phyloP scores from a whole-genome alignment of 2,329 filamentous ascomycete genomes.

The Ascochyta lentis region DNA sequence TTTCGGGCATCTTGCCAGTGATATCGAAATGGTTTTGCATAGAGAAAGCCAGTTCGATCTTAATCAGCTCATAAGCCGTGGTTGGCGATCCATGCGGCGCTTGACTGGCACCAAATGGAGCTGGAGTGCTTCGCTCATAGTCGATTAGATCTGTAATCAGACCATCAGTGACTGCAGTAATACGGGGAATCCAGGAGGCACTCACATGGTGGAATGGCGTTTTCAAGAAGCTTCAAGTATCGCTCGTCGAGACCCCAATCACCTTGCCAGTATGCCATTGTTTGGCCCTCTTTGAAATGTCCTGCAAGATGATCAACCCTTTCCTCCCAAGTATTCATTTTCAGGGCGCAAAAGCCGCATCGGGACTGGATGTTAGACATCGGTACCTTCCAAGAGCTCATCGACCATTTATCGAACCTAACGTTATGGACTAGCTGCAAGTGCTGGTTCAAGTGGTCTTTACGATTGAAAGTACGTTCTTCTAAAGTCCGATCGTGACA shows the following conservation, averaged over 20 bases:
- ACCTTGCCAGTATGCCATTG: slow-evolving; percentile 37
- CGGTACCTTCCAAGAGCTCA: slow-evolving; percentile 35
- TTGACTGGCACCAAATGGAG: slow-evolving; percentile 32
- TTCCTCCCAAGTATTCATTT: slow-evolving; percentile 31
- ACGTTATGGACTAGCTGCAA: slow-evolving; percentile 33
- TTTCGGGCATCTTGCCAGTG: slow-evolving; percentile 25
- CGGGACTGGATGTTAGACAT: slow-evolving; percentile 29
- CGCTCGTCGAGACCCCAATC: slow-evolving; percentile 34
- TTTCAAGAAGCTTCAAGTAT: slow-evolving; percentile 22
- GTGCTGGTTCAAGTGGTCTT: slow-evolving; percentile 40
- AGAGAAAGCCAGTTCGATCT: slow-evolving; percentile 32
- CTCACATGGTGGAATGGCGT: slow-evolving; percentile 33
- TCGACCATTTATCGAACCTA: slow-evolving; percentile 43
- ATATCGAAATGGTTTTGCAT: slow-evolving; percentile 33
- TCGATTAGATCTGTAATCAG: slow-evolving; percentile 28
- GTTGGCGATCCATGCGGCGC: slow-evolving; percentile 30
- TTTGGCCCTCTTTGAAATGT: slow-evolving; percentile 33
- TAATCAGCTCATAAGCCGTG: slow-evolving; percentile 35
- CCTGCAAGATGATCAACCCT: slow-evolving; percentile 35
- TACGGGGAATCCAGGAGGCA: neutral
- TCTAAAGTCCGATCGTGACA: slow-evolving; percentile 31
- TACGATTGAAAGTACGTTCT: slow-evolving; percentile 37
- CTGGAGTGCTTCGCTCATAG: slow-evolving; percentile 26
- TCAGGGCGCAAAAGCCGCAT: slow-evolving; percentile 35
- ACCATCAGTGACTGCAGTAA: neutral